Evolutionary conservation across 495 filamentous ascomycete species (phyloP), one percentile per base, ranked within the genome.

Genomic region (Podospora tetraspora): DNA sequence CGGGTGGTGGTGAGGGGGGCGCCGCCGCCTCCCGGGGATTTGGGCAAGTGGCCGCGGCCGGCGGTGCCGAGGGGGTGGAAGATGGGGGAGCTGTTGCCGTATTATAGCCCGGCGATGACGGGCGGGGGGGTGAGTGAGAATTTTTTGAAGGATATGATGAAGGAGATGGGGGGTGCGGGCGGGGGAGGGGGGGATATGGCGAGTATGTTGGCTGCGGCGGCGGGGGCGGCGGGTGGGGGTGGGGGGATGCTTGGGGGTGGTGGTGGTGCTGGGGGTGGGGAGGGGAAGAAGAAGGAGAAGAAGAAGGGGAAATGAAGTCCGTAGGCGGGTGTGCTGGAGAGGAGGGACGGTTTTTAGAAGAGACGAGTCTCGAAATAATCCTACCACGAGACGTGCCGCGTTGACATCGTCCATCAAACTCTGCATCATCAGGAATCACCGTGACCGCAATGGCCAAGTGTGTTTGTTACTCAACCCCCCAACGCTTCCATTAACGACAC

Each of bases 131-230:
- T 99, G 9, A 96, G 90, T 69, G 95, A 99, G 76, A 96, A 99
- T 72, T 91, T 97, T 27, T 87, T 99, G 71, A 94, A 95, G 83
- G 94, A 99, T 69, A 97, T 97, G 83, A 97, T 99, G 94, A 88
- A 86, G 58, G 93, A 96, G 82, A 96, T 97, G 93, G 88, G 89
- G 19, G 84, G 77, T 3, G 79, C 80, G 52, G 79, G 68, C 3
- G 80, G 79, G 16, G 84, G 77, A 3, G 79, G 80, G 59, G 79
- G 69, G 6, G 80, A 80, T 69, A 82, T 83, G 76, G 80, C 82
- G 73, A 80, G 77, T 27, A 76, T 83, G 78, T 59, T 82, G 67
- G 73, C 71, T 22, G 76, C 74, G 6, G 77, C 74, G 19, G 80
- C 76, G 2, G 76, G 74, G 37, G 69, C 68, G 43, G 80, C 76